phyloP scores from a whole-genome alignment of 345 rosid genomes.

The Eucalyptus erythrocorys region DNA sequence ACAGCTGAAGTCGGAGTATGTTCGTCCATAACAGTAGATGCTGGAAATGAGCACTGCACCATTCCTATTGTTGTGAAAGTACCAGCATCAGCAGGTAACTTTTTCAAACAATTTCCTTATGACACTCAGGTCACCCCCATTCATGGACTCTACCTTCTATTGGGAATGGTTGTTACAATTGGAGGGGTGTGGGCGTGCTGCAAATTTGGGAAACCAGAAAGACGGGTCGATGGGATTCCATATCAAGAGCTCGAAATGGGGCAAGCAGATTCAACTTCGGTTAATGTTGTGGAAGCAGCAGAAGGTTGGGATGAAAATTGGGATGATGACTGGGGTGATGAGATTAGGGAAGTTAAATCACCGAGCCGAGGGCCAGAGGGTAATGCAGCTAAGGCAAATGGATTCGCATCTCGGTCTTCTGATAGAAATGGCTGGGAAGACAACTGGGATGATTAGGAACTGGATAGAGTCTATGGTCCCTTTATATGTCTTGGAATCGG shows the following conservation, averaged over 20 bases:
- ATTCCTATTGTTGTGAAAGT: neutral
- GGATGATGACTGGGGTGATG: conserved; percentile 24
- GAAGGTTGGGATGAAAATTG: conserved; percentile 22
- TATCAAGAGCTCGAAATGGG: conserved; percentile 67
- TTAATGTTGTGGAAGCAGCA: conserved; percentile 2
- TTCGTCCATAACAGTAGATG: conserved; percentile 1
- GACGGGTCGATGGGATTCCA: conserved; percentile 37
- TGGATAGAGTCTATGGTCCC: neutral
- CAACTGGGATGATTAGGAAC: conserved; percentile 12
- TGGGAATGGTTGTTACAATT: conserved; percentile 1
- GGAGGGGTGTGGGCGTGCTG: conserved; percentile 47
- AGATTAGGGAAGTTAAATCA: conserved; percentile 7
- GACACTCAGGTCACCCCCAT: conserved; percentile 1
- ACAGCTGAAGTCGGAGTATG: conserved; percentile 6
- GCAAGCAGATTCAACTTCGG: neutral
- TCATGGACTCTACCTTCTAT: conserved; percentile 16
- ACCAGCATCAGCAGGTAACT: neutral
- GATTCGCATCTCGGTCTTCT: neutral
- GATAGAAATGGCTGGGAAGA: conserved; percentile 5
- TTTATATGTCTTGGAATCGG: neutral
- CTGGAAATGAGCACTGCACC: conserved; percentile 10
- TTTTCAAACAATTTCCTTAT: neutral
- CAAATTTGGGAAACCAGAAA: conserved; percentile 38
- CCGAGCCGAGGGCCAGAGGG: neutral
- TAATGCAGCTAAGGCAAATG: conserved; percentile 3